Evolutionary conservation across 176 grass and related monocot genomes (phyloP).

Genomic region (Bromus sterilis): DNA sequence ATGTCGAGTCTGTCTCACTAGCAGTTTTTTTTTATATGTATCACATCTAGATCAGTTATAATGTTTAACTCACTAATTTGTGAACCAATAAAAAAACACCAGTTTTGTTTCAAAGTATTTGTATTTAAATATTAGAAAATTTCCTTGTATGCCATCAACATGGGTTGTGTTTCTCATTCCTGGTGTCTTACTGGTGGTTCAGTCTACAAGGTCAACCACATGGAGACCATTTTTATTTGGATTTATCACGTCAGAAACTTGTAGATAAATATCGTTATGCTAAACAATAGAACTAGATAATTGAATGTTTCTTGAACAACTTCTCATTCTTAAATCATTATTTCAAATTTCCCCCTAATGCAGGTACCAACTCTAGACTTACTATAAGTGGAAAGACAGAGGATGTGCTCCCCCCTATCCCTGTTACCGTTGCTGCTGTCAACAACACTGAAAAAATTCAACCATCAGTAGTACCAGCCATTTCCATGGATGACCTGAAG

Average conservation of each 20-base stretch:
- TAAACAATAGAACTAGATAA: background rate
- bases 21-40: too few relatives aligned
- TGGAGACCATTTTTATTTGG: background rate
- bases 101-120: background rate
- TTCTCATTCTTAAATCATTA: background rate
- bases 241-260: background rate
- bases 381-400: background rate
- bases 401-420: background rate
- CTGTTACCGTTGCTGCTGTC: background rate
- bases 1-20: background rate
- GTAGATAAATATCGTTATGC: background rate
- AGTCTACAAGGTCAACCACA: background rate
- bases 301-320: background rate
- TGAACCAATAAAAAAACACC: background rate
- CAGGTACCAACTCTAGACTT: background rate
- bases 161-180: background rate
- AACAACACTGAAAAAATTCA: conserved; percentile 20
- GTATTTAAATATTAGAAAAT: background rate
- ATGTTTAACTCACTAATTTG: too few relatives aligned
- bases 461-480: conserved; percentile 35
- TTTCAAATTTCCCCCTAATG: background rate
- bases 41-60: too few relatives aligned
- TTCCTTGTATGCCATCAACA: background rate
- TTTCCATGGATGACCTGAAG: conserved; percentile 48
- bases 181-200: background rate